Base-by-base conservation (phyloP, 345 rosid genomes). In the Toxicodendron radicans region DNA sequence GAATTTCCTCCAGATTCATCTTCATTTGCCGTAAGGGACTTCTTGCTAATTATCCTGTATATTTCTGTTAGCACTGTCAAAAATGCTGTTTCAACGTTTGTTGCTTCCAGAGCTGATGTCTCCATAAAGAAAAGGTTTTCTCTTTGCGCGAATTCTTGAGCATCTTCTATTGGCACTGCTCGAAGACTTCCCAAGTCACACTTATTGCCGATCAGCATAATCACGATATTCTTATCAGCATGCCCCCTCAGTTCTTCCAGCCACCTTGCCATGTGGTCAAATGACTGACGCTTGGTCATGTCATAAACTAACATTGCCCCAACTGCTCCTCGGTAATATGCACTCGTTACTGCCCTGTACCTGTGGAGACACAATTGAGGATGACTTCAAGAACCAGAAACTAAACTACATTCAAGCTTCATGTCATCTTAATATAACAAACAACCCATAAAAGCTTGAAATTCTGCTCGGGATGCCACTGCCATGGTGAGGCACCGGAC, bases 241-340 rank as follows among this genome's bases (percentile, higher is more conserved):
- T 92, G 95, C 17, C 93, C 95, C 76, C 97, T 76, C 73, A 92
- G 76, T 68, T 92, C 97, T 51, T 92, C 97, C 2, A 92, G 84
- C 95, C 97, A 90, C 70, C 90, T 86, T 0, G 88, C 87, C 97
- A 90, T 88, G 87, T 92, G 91, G 57, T 92, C 93, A 3, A 90
- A 92, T 10, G 97, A 92, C 71, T 90, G 97, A 32, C 97, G 89
- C 80, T 92, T 90, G 4, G 95, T 85, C 97, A 92, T 88, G 89
- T 92, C 97, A 11, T 88, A 92, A 2, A 92, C 92, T 74, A 92
- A 27, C 95, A 92, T 88, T 30, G 95, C 97, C 49, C 97, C 97
- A 9, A 90, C 93, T 9, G 95, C 93, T 67, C 95, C 95, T 18
- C 93, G 73, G 83, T 92, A 90, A 82, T 88, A 90, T 27, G 97